These are phyloP conservation scores for Tinospora cordifolia DNA, from an alignment of 164 flowering plant species.

Conservation along the genomic window DNA sequence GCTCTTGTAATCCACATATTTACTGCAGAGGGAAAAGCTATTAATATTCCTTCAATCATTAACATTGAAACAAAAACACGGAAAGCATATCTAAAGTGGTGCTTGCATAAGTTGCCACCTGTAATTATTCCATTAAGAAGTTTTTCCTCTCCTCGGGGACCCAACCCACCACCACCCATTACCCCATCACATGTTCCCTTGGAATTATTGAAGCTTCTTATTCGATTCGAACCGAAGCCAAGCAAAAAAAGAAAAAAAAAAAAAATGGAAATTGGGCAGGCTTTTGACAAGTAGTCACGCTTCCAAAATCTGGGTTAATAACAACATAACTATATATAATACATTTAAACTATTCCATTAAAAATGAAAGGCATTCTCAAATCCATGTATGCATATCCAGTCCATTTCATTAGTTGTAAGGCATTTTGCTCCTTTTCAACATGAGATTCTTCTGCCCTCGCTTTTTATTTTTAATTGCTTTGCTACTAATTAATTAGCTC, in stretches of 20 bases:
- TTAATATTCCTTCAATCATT: not conserved
- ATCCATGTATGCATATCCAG: not conserved
- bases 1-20: no score
- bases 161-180: not conserved
- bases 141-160: not conserved
- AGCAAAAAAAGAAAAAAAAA: conserved; percentile 2
- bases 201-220: conserved; percentile 8
- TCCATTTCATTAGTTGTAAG: not conserved
- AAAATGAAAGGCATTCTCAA: not conserved
- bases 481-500: not conserved
- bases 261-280: no score
- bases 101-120: not conserved
- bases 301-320: not conserved
- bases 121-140: not conserved
- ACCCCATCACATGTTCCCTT: not conserved
- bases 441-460: not conserved
- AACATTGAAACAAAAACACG: not conserved
- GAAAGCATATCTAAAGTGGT: not conserved
- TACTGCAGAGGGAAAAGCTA: not conserved
- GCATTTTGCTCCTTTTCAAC: not conserved
- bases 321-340: not conserved
- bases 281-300: not conserved
- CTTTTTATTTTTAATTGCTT: no score
- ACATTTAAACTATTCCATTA: not conserved
- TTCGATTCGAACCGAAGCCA: conserved; percentile 16